Evolutionary conservation across 805 yeast genomes (phyloP), one percentile per base, ranked within the genome.

Genomic region (Lachancea lanzarotensis): DNA sequence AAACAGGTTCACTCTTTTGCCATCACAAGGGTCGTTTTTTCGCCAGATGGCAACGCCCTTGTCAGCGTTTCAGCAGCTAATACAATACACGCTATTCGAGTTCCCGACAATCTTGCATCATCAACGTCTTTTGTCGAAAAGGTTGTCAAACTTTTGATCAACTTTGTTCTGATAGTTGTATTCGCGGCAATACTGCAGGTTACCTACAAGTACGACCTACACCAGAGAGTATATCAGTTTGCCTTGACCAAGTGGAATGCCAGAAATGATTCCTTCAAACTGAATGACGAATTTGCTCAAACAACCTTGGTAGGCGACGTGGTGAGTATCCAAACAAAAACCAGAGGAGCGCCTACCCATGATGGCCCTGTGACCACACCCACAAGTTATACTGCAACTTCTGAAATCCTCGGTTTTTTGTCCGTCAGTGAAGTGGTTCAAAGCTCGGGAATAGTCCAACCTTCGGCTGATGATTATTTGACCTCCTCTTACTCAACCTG

Each of bases 21-120:
- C 20, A 80, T 88, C 42, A 88, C 96, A 0, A 73, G 76, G 36
- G 78, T 86, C 9, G 68, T 78, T 2, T 81, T 87, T 48, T 81
- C 88, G 3, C 82, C 84, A 12, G 72, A 78, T 57, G 88, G 90
- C 7, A 66, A 75, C 41, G 72, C 72, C 45, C 65, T 87, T 40
- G 91, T 87, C 2, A 75, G 87, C 18, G 82, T 79, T 0, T 82
- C 91, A 29, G 95, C 90, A 1, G 85, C 93, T 2, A 81, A 83
- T 49, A 73, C 87, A 1, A 75, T 88, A 25, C 78, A 74, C 52
- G 78, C 87, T 8, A 65, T 81, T 46, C 71, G 69, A 45, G 61
- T 87, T 17, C 90, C 93, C 3, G 66, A 63, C 19, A 72, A 71
- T 18, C 70, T 70, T 48, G 65, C 74, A 1, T 57, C 58, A 3